A percentile compares a stretch with the other conserved stretches of the same genome.
These are phyloP conservation scores for Phytopythium cucurbitacearum DNA, from an alignment of 352 stramenopile species.

Conservation along the genomic window DNA sequence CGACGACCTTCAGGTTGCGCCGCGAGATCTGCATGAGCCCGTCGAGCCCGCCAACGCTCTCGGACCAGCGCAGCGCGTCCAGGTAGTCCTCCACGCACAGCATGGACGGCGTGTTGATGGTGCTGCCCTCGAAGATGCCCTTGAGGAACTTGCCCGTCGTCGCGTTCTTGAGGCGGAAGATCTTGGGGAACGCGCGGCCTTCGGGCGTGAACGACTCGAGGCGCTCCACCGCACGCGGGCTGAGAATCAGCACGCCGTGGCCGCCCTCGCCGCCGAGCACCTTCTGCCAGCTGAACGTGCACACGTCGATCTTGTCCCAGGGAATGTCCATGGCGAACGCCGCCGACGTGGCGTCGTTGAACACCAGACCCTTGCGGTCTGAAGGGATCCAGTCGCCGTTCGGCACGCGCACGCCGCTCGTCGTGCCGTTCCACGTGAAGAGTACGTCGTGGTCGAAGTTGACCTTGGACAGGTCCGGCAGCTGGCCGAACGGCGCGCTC, in stretches of 20 bases:
- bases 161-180: constrained; percentile 97
- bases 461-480: constrained; percentile 92
- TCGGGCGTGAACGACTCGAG: constrained; percentile 93
- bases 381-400: constrained; percentile 96
- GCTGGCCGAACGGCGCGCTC: constrained; percentile 94
- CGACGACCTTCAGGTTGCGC: constrained; percentile 93
- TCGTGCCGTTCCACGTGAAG: constrained; percentile 99
- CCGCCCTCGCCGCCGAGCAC: constrained; percentile 97
- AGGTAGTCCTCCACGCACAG: constrained; percentile 99
- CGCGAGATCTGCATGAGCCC: constrained; percentile 93
- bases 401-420: constrained; percentile 94
- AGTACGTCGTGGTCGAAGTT: constrained; percentile 96
- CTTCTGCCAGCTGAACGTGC: constrained; percentile 99
- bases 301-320: constrained; percentile 98
- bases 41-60: constrained; percentile 91
- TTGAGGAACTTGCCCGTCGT: constrained; percentile 93
- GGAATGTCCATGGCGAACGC: constrained; percentile 99
- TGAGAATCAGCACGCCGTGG: constrained; percentile 97
- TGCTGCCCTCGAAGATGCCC: constrained; percentile 97
- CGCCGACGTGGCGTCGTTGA: constrained; percentile 98
- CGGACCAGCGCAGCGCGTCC: constrained; percentile 95
- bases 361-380: constrained; percentile 93
- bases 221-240: constrained; percentile 93
- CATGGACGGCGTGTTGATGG: constrained; percentile 99
- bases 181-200: constrained; percentile 95